These are phyloP conservation scores for Gastrodia elata DNA, from an alignment of 106 monocot species.

Conservation along the genomic window DNA sequence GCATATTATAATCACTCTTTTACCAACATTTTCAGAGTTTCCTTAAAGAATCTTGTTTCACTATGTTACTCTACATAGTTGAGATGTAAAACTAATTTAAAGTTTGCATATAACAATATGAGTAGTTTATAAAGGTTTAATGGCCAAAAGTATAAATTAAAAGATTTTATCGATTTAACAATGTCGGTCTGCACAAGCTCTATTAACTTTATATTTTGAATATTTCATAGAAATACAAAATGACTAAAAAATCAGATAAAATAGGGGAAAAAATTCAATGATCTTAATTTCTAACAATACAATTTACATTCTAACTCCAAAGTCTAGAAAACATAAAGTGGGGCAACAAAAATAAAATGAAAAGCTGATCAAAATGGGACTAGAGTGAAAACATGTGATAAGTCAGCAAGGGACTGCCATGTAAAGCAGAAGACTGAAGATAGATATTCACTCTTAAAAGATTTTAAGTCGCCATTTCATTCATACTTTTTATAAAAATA, in stretches of 20 bases:
- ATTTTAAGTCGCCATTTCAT: background rate
- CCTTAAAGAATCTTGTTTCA: background rate
- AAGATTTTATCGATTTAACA: background rate
- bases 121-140: background rate
- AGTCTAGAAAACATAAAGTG: background rate
- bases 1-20: background rate
- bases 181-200: background rate
- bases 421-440: background rate
- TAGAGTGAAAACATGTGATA: background rate
- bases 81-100: background rate
- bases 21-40: background rate
- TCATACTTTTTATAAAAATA: background rate
- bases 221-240: background rate
- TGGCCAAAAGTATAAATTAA: background rate
- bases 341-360: background rate
- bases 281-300: background rate
- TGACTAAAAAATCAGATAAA: background rate
- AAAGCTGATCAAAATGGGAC: background rate
- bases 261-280: background rate
- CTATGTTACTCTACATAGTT: background rate
- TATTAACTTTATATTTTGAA: background rate
- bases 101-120: background rate
- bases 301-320: background rate
- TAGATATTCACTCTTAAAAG: background rate
- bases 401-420: background rate